Conservation (phyloP, 2,329 filamentous ascomycete genomes). For the Pleurostoma richardsiae region DNA sequence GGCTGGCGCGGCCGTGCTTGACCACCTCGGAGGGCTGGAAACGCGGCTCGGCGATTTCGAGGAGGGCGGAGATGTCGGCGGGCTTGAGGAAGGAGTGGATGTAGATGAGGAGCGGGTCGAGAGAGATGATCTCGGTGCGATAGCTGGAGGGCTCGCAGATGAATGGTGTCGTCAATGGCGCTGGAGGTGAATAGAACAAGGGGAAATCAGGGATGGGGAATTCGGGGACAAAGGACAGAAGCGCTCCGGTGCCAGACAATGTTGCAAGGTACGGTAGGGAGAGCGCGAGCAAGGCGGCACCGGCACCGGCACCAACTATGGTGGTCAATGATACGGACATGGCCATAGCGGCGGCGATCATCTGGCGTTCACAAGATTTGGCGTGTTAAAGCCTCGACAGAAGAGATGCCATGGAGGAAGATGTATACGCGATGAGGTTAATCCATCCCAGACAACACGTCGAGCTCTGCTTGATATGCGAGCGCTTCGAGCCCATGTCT, state of each 20-base stretch:
- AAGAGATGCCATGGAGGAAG: too few species aligned
- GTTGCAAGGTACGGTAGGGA: slow-evolving; percentile 11
- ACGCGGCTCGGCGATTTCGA: slow-evolving; percentile 24
- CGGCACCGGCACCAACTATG: slow-evolving; percentile 5
- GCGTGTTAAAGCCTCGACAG: too few species aligned
- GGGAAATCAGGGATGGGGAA: slow-evolving; percentile 13
- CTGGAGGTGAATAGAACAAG: slow-evolving; percentile 7
- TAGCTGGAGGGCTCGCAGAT: slow-evolving; percentile 26
- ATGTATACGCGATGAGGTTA: too few species aligned
- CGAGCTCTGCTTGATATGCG: too few species aligned
- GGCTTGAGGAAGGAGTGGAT: slow-evolving; percentile 32
- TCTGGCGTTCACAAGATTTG: too few species aligned
- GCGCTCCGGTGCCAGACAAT: slow-evolving; percentile 1
- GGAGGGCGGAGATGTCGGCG: slow-evolving; percentile 26
- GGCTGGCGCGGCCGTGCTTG: slow-evolving; percentile 24
- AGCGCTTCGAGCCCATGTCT: too few species aligned
- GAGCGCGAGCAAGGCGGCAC: slow-evolving; percentile 14
- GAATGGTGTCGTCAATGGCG: slow-evolving; percentile 7
- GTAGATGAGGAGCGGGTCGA: slow-evolving; percentile 36
- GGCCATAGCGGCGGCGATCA: too few species aligned
- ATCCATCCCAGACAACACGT: too few species aligned
- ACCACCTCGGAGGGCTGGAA: slow-evolving; percentile 31
- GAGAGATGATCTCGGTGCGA: slow-evolving; percentile 32
- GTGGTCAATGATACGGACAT: too few species aligned
- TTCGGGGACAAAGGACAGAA: slow-evolving; percentile 15